A percentile compares a stretch with the other conserved stretches of the same genome.
phyloP scores from a whole-genome alignment of 148 eudicot species.

The Limonium bicolor region DNA sequence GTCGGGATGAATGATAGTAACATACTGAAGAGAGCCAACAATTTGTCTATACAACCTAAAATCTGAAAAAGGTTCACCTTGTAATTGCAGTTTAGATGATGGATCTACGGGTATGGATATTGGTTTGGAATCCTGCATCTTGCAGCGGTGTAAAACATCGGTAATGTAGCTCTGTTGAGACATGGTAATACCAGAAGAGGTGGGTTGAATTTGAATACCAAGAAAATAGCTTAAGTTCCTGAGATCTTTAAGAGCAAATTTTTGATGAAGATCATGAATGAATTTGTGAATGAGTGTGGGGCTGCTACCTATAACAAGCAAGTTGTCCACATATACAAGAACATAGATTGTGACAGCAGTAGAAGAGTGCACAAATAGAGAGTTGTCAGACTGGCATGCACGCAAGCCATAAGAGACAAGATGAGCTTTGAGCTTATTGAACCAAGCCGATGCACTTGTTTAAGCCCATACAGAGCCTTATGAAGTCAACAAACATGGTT shows the following conservation, averaged over 20 bases:
- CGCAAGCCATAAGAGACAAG: background rate
- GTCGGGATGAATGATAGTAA: background rate
- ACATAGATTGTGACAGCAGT: background rate
- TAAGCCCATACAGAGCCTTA: background rate
- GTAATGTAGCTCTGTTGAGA: background rate
- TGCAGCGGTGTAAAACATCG: background rate
- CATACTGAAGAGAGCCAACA: background rate
- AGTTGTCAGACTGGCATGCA: background rate
- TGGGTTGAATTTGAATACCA: background rate
- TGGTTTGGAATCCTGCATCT: background rate
- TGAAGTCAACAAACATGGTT: background rate
- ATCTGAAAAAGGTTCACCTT: background rate
- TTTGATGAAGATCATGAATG: background rate
- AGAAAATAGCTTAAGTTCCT: background rate
- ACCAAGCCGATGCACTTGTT: background rate
- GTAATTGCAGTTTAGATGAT: background rate
- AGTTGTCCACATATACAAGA: background rate
- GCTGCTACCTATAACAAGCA: background rate
- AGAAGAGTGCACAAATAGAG: background rate
- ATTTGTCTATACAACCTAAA: background rate
- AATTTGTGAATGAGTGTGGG: background rate
- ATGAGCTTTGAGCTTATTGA: background rate
- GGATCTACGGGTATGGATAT: background rate
- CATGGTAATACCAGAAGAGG: background rate
- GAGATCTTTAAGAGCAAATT: background rate